These are phyloP conservation scores for Pelargonium nanum DNA, from an alignment of 345 rosid species.

Conservation along the genomic window DNA sequence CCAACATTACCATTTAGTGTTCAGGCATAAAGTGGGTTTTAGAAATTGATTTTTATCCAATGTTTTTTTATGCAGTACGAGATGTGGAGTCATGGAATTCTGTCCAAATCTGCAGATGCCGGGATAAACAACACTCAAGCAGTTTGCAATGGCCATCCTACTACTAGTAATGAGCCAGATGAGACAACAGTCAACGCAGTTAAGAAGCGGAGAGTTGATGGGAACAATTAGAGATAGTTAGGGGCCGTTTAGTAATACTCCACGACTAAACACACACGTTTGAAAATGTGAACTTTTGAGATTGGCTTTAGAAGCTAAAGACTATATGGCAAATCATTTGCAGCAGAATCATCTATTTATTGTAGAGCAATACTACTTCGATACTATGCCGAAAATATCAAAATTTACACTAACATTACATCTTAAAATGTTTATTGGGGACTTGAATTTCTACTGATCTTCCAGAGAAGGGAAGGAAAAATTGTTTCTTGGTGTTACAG, in stretches of 20 bases:
- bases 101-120: conserved; percentile 14
- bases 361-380: too few relatives aligned
- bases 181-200: neutral
- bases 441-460: conserved; percentile 9
- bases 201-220: neutral
- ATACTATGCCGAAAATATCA: too few relatives aligned
- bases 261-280: too few relatives aligned
- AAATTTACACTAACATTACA: neutral
- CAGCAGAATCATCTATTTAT: neutral
- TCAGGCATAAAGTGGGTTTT: neutral
- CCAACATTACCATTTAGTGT: neutral
- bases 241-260: too few relatives aligned
- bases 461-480: conserved; percentile 28
- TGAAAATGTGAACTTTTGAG: too few relatives aligned
- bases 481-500: neutral
- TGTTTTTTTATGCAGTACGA: conserved; percentile 20
- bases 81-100: conserved; percentile 15
- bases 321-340: neutral
- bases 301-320: too few relatives aligned
- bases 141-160: neutral
- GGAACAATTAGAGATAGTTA: too few relatives aligned
- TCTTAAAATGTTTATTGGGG: neutral
- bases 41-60: neutral
- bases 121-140: too few relatives aligned
- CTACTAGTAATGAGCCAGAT: neutral